Percentiles rank a stretch among this genome's conserved stretches.
These are phyloP conservation scores for Diplodia sapinea DNA, from an alignment of 2,329 filamentous ascomycete species.

Conservation along the genomic window DNA sequence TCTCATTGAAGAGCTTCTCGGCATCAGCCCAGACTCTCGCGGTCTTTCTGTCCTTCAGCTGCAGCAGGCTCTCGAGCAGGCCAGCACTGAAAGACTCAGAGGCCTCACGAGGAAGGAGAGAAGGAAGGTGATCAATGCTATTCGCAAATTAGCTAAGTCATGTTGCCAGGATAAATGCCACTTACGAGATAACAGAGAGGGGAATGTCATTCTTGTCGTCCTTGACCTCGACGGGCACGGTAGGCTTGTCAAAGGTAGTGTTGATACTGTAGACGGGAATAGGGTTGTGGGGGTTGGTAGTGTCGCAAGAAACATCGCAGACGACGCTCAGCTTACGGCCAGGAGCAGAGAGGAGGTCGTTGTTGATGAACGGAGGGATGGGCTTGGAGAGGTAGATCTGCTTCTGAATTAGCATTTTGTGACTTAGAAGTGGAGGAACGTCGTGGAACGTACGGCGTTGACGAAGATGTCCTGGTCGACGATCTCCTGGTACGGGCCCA, in stretches of 20 bases:
- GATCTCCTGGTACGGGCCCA: constrained; percentile 80
- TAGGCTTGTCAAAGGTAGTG: constrained; percentile 89
- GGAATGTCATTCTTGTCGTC: constrained; percentile 55
- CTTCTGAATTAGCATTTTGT: constrained; percentile 32
- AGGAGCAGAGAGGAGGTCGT: constrained; percentile 69
- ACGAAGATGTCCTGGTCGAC: constrained; percentile 63
- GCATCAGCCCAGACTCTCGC: constrained; percentile 83
- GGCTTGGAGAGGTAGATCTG: constrained; percentile 80
- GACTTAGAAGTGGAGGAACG: background rate
- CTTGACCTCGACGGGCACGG: constrained; percentile 72
- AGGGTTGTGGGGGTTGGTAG: constrained; percentile 72
- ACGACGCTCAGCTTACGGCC: constrained; percentile 75
- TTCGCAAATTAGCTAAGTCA: background rate
- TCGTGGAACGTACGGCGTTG: constrained; percentile 40
- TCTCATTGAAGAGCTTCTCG: constrained; percentile 82
- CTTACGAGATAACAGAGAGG: constrained; percentile 74
- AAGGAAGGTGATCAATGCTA: constrained; percentile 49
- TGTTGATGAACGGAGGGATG: constrained; percentile 82
- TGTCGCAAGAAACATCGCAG: constrained; percentile 64
- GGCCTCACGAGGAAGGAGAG: constrained; percentile 82
- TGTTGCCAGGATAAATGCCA: constrained; percentile 59
- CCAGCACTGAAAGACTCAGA: constrained; percentile 83
- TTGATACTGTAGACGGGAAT: constrained; percentile 83
- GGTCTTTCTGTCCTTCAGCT: constrained; percentile 75
- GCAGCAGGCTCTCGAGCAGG: constrained; percentile 76